Evolutionary conservation across 306 rosid genomes (phyloP).

Genomic region (Castanospermum australe): DNA sequence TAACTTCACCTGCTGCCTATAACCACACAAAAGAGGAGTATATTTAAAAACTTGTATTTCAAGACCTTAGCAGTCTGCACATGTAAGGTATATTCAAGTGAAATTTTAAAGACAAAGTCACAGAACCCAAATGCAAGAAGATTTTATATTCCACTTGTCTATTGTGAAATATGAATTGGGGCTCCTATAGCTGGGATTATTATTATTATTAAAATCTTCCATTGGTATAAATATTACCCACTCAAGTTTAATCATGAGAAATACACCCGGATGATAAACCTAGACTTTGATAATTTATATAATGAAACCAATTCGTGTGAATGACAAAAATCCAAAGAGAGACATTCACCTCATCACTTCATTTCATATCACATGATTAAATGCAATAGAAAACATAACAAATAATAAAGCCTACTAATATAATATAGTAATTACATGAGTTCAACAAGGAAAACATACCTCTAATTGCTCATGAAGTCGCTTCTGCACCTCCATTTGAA

Average conservation of each 20-base stretch:
- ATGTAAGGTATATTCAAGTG: not conserved
- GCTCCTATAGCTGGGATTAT: not conserved
- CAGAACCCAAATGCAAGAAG: not conserved
- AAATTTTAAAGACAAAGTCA: not conserved
- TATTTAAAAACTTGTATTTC: not conserved
- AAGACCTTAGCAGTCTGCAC: not conserved
- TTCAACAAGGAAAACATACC: slow-evolving; percentile 49
- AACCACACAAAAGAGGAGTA: not conserved
- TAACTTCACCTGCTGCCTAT: not conserved
- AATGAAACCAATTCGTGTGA: not conserved
- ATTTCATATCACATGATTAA: slow-evolving; percentile 10
- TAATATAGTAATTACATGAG: no score
- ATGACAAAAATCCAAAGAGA: not conserved
- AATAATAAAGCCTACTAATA: not conserved
- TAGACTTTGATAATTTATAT: not conserved
- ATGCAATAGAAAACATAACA: slow-evolving; percentile 2
- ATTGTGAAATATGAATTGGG: not conserved
- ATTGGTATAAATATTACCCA: not conserved
- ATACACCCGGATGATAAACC: not conserved
- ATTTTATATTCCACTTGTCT: not conserved
- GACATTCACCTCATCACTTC: not conserved
- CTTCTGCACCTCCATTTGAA: slow-evolving; percentile 99
- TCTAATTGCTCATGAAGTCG: slow-evolving; percentile 97
- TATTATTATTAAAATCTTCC: not conserved
- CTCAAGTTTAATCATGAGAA: not conserved